Base-by-base conservation (phyloP, 75 land plant genomes). In the Larix kaempferi region DNA sequence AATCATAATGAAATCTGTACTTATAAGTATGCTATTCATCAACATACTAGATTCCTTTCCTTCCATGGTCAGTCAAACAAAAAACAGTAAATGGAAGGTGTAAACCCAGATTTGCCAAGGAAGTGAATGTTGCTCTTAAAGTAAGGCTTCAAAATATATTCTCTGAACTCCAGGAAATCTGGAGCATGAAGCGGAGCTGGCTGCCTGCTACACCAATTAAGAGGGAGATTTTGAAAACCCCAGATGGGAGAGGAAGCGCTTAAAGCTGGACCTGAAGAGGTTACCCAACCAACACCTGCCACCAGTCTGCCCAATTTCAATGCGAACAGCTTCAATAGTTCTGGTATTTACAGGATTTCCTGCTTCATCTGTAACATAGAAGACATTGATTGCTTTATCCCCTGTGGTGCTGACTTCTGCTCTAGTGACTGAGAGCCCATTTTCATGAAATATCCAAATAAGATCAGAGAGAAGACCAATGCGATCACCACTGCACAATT, bases 301-400 rank as follows among this genome's bases (percentile, higher is more conserved):
- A 37, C 84, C 55, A 27, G 75, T 80, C 49, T 83, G 90, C 16
- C 95, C 95, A 27, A 93, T 87, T 12, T 71, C 81, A 57, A 81
- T 56, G 52, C 93, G 77, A 59, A 95, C 86, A 23, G 89, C 80
- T 61, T 95, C 98, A 10, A 95, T 84, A 37, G 77, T 84, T 77
- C 88, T 91, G 56, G 85, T 64, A 74, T 91, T 86, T 14, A 91
- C 88, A 8, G 88, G 85, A 74, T 82, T 82, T 2, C 96, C 98
- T 13, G 91, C 80, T 37, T 92, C 88, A 80, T 88, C 98, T 35
- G 89, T 88, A 16, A 95, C 97, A 75, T 95, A 94, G 74, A 95
- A 95, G 10, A 93, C 91, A 72, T 93, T 93, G 25, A 77, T 35
- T 58, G 88, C 83, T 57, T 63, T 81, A 49, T 65, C 77, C 26